These are phyloP conservation scores for Alternaria sp. DNA, from an alignment of 2,329 filamentous ascomycete genomes.

Conservation along the genomic window DNA sequence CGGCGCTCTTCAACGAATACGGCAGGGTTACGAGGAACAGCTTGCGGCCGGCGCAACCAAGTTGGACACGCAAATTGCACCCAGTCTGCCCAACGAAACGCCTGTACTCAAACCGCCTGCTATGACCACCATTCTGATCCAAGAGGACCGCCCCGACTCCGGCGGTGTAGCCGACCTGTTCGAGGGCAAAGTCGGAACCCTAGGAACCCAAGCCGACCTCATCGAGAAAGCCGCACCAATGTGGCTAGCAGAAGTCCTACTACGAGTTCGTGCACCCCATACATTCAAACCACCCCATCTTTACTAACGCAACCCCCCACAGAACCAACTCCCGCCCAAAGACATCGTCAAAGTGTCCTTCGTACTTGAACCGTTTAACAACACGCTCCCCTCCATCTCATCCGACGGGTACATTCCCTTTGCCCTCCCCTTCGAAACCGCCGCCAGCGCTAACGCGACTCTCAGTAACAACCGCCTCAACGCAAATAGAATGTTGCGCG, in stretches of 20 bases:
- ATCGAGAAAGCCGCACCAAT: constrained; percentile 87
- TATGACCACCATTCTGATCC: constrained; percentile 67
- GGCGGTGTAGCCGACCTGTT: constrained; percentile 83
- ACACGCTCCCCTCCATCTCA: constrained; percentile 75
- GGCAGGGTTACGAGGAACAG: constrained; percentile 74
- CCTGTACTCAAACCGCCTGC: constrained; percentile 75
- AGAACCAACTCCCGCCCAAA: constrained; percentile 83
- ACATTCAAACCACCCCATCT: background rate
- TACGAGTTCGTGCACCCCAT: constrained; percentile 62
- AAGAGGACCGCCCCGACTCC: constrained; percentile 68
- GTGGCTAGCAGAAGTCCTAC: constrained; percentile 89
- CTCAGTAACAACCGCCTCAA: constrained; percentile 84
- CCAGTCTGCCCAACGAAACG: constrained; percentile 74
- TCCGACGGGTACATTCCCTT: constrained; percentile 67
- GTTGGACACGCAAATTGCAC: constrained; percentile 69
- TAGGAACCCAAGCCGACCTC: constrained; percentile 77
- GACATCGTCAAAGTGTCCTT: constrained; percentile 98
- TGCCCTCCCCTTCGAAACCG: constrained; percentile 30
- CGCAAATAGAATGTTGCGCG: constrained; percentile 93
- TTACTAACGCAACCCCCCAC: background rate
- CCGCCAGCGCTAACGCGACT: constrained; percentile 32
- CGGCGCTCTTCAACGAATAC: constrained; percentile 75
- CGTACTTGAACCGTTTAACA: constrained; percentile 80
- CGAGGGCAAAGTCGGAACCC: constrained; percentile 80
- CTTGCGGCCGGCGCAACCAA: constrained; percentile 57